Evolutionary conservation across 495 filamentous ascomycete species (phyloP).

Genomic region (Tricharina praecox): DNA sequence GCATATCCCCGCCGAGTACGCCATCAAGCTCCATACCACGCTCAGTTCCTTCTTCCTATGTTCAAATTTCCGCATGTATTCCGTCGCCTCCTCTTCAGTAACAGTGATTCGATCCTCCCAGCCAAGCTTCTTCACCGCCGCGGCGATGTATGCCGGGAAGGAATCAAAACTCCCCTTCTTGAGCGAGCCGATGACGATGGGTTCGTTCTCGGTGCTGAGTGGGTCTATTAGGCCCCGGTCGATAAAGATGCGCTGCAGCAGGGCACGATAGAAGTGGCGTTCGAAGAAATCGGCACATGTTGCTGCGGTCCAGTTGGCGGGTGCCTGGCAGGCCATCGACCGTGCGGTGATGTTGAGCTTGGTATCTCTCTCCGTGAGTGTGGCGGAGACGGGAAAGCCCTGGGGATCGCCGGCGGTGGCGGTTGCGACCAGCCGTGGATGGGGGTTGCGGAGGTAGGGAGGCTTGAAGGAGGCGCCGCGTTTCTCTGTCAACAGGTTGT

Average conservation of each 20-base stretch:
- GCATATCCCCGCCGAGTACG: constrained; percentile 73
- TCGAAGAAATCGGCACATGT: constrained; percentile 82
- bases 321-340: constrained; percentile 93
- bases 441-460: constrained; percentile 28
- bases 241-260: constrained; percentile 77
- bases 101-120: constrained; percentile 39
- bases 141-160: constrained; percentile 61
- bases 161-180: constrained; percentile 62
- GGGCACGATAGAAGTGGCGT: constrained; percentile 79
- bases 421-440: constrained; percentile 40
- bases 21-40: constrained; percentile 84
- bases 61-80: constrained; percentile 48
- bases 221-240: constrained; percentile 41
- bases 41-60: constrained; percentile 66
- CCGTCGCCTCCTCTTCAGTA: constrained; percentile 41
- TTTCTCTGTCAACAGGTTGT: constrained; percentile 85
- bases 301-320: constrained; percentile 66
- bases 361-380: constrained; percentile 4
- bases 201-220: constrained; percentile 35
- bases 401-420: constrained; percentile 58
- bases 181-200: constrained; percentile 72
- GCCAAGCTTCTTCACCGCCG: constrained; percentile 57
- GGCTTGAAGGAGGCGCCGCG: constrained; percentile 73
- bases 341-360: constrained; percentile 80
- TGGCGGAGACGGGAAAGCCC: constrained; percentile 59